Conservation (phyloP, 371 early-diverging fungal genomes). For the Lichtheimia hyalospora region DNA sequence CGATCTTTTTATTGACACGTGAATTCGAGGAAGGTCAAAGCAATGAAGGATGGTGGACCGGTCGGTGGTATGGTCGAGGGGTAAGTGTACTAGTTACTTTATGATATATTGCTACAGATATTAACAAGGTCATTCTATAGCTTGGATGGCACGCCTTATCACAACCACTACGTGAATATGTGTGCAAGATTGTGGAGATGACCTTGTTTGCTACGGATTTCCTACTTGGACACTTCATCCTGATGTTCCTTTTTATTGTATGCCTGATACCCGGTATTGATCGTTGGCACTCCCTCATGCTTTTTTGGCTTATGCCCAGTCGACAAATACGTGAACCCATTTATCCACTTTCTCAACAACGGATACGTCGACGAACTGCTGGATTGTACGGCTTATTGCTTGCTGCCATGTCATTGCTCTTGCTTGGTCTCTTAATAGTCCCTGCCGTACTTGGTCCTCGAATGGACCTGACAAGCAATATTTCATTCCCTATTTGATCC, state of each 20-base stretch:
- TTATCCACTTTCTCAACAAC: constrained; percentile 62
- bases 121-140: constrained; percentile 7
- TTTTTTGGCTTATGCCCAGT: constrained; percentile 80
- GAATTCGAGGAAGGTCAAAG: constrained; percentile 75
- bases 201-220: constrained; percentile 82
- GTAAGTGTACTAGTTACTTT: constrained; percentile 20
- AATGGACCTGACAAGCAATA: constrained; percentile 1
- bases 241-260: constrained; percentile 66
- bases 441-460: constrained; percentile 52
- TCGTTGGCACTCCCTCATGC: constrained; percentile 76
- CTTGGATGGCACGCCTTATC: constrained; percentile 65
- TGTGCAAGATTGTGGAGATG: constrained; percentile 87
- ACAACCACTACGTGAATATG: constrained; percentile 74
- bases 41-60: constrained; percentile 89
- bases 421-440: constrained; percentile 60
- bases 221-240: constrained; percentile 67
- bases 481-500: neutral
- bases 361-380: constrained; percentile 56
- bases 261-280: constrained; percentile 74
- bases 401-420: constrained; percentile 49
- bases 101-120: neutral
- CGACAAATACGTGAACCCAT: constrained; percentile 77
- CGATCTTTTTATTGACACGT: constrained; percentile 68
- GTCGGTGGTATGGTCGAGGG: constrained; percentile 78
- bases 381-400: constrained; percentile 70